A percentile compares a stretch with the other conserved stretches of the same genome.
Evolutionary conservation across 345 rosid genomes (phyloP).

Genomic region (Salix viminalis): DNA sequence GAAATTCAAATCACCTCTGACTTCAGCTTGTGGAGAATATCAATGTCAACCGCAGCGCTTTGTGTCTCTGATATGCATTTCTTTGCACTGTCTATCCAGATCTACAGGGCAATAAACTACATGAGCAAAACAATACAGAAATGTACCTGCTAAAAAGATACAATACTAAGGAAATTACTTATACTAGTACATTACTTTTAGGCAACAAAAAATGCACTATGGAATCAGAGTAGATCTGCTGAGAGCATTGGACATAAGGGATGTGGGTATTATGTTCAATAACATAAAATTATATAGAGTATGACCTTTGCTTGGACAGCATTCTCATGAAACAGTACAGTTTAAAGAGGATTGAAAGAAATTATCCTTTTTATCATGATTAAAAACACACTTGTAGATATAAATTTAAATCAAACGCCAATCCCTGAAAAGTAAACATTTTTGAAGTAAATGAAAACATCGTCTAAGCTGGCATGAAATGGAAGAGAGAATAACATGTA

Average conservation of each 20-base stretch:
- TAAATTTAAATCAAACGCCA: background rate
- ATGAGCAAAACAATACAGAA: conserved; percentile 6
- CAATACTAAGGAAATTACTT: background rate
- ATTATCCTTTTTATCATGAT: background rate
- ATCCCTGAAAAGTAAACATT: background rate
- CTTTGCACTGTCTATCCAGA: conserved; percentile 49
- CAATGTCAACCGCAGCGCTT: conserved; percentile 44
- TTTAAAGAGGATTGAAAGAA: background rate
- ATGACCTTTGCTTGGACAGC: background rate
- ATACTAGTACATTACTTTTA: background rate
- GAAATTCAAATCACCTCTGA: conserved; percentile 52
- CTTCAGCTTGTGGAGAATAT: conserved; percentile 62
- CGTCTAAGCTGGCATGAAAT: background rate
- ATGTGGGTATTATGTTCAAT: background rate
- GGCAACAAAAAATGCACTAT: background rate
- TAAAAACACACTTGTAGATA: background rate
- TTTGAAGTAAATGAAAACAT: background rate
- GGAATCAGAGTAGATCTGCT: conserved; percentile 1
- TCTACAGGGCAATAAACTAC: conserved; percentile 39
- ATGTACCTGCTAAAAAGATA: background rate
- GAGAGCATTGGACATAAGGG: background rate
- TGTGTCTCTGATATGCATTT: conserved; percentile 37
- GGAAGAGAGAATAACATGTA: too few relatives aligned
- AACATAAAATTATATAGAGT: background rate
- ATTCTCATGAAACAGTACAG: background rate